Base-by-base conservation (phyloP, 2,329 filamentous ascomycete species). In the Pyrenophora seminiperda region DNA sequence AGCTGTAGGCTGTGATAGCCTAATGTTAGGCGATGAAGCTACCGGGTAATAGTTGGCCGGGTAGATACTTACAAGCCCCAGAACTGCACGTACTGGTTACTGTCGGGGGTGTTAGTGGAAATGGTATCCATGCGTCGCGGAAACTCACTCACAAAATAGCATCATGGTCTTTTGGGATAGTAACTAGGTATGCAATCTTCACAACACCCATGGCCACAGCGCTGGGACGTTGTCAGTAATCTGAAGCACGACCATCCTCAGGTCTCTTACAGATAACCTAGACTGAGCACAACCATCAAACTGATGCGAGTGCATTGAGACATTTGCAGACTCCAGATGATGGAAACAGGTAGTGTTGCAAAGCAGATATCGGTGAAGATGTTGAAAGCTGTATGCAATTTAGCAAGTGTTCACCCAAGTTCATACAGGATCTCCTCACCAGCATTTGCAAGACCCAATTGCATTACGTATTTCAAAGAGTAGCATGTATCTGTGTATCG, bases 361-460 rank as follows among this genome's bases (percentile, higher is more conserved):
- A 47, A 47, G 22, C 44, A 47, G 6, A 47, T 17, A 14, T 47
- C 44, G 7, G 44, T 47, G n/a, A 47, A 47, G 17, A 47, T 47
- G 44, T 47, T 47, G 15, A 47, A 22, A 1, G 45, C 45, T 47
- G 22, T n/a, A 5, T 27, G 19, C 34, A 5, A 43, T 20, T n/a
- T 6, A 11, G 34, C 15, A 15, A 2, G 14, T 32, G 20, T 7
- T 22, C 20, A 22, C 20, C 20, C 20, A 22, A 7, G 20, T 4
- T 4, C 4, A 22, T n/a, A 2, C 6, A 20, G 7, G 5, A 14
- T 24, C 11, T 13, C 9, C 31, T 29, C 27, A 43, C 41, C 41
- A 4, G 41, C 34, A 10, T 43, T 43, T 19, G 14, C 32, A 17
- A 36, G 15, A 4, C 32, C 15, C 15, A 36, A 36, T 10, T 36